Evolutionary conservation across 257 asterid species (phyloP), one percentile per base, ranked within the genome.

Genomic region (Primulina tabacum): DNA sequence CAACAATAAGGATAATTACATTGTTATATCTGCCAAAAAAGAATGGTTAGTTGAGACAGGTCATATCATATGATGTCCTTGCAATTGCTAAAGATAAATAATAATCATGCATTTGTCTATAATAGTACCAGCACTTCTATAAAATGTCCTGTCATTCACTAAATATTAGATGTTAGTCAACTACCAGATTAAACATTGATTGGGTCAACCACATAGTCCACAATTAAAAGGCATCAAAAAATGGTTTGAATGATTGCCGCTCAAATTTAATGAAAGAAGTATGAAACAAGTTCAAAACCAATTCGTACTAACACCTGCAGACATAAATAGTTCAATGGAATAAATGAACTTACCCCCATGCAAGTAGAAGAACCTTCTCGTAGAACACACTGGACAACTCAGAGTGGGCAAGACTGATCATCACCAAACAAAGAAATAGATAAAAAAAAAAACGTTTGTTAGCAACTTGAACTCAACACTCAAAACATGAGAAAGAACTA

Each of bases 321-420:
- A 56, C 7, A 72, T 70, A 52, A 57, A 58, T 32, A 73, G 24
- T 62, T 50, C 18, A 28, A 43, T 18, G 63, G 56, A 63, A 73
- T 55, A 53, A 59, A 72, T 71, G 24, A 67, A 81, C 96, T 89
- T 78, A 92, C 98, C 98, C 98, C 92, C 89, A 88, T 50, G 96
- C 96, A 68, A 92, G 98, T 69, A 89, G 87, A 73, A 92, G 98
- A 84, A 92, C 94, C 85, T 88, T 92, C 89, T 92, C 98, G 21
- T 92, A 92, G 83, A 92, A 92, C 77, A 92, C 98, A 38, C 43
- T 86, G 76, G 96, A 92, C 70, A 92, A 71, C 85, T 92, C 98
- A 8, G 98, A 92, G 80, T 92, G 96, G 35, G 98, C 98, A 71
- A 92, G 98, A 75, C 98, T 92, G 92, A 78, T 80, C 50, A 79